Evolutionary conservation across 225 moss, liverwort and hornwort genomes (phyloP).

Genomic region (Rhytidiadelphus loreus): DNA sequence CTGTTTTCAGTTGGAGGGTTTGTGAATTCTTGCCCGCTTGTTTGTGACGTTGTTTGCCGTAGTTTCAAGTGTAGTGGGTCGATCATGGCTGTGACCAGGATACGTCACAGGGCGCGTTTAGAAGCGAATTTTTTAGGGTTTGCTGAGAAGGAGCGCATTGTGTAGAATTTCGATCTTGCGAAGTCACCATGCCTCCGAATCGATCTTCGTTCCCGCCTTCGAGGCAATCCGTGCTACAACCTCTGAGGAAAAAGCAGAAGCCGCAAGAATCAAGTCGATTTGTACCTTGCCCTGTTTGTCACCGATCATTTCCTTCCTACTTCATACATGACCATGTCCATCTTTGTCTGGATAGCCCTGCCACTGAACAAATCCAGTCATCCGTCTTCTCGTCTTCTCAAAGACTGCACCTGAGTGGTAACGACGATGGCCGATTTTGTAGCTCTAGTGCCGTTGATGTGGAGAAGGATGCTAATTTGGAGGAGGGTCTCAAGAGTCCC

Average conservation of each 20-base stretch:
- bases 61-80: not conserved
- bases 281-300: constrained; percentile 69
- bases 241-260: constrained; percentile 11
- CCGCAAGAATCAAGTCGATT: constrained; percentile 38
- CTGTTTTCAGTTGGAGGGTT: not conserved
- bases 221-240: constrained; percentile 16
- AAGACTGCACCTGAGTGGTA: not conserved
- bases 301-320: constrained; percentile 57
- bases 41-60: not conserved
- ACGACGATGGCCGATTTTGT: not conserved
- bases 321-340: constrained; percentile 61
- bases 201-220: not conserved
- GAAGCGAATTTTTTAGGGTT: not conserved
- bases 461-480: not conserved
- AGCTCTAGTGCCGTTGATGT: not conserved
- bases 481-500: not conserved
- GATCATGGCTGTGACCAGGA: not conserved
- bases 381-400: not conserved
- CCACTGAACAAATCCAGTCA: not conserved
- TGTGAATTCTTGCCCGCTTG: not conserved
- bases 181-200: constrained; percentile 19
- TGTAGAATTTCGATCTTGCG: not conserved
- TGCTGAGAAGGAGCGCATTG: not conserved
- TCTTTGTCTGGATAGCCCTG: constrained; percentile 43
- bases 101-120: not conserved